A percentile compares a stretch with the other conserved stretches of the same genome.
phyloP scores from a whole-genome alignment of 148 eudicot genomes.

The Spergularia bocconei region DNA sequence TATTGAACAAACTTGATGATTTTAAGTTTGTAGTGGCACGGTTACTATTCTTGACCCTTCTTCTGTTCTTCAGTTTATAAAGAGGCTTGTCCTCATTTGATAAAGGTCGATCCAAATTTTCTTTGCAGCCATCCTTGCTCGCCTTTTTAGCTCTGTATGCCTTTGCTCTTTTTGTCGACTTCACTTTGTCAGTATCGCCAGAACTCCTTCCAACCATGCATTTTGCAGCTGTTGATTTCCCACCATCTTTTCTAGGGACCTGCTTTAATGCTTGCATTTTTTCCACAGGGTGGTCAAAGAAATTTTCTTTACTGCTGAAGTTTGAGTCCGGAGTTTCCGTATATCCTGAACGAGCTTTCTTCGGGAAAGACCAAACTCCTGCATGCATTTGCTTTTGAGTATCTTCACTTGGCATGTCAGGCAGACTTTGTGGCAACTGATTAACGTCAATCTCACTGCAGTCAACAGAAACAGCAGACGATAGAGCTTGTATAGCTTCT shows the following conservation, averaged over 20 bases:
- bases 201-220: slow-evolving; percentile 21
- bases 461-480: slow-evolving; percentile 31
- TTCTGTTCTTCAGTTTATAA: slow-evolving; percentile 9
- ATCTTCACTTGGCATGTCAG: slow-evolving; percentile 23
- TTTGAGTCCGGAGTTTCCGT: slow-evolving; percentile 20
- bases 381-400: slow-evolving; percentile 8
- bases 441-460: slow-evolving; percentile 20
- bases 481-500: slow-evolving; percentile 71
- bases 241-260: slow-evolving; percentile 16
- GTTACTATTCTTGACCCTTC: slow-evolving; percentile 25
- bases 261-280: slow-evolving; percentile 19
- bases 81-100: slow-evolving; percentile 7
- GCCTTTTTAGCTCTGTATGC: too few species aligned
- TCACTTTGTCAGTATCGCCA: slow-evolving; percentile 14
- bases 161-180: slow-evolving; percentile 4
- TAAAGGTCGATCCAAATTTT: background rate
- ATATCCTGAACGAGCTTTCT: slow-evolving; percentile 29
- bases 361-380: slow-evolving; percentile 22
- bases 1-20: slow-evolving; percentile 22
- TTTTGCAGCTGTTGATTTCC: slow-evolving; percentile 19
- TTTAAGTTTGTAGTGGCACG: slow-evolving; percentile 21
- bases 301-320: background rate
- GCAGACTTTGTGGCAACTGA: slow-evolving; percentile 25
- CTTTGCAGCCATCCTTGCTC: too few species aligned
- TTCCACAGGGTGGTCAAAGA: slow-evolving; percentile 19